Percentiles rank a stretch among this genome's conserved stretches.
Evolutionary conservation across 805 yeast genomes (phyloP).

Genomic region (Pichia cephalocereana): DNA sequence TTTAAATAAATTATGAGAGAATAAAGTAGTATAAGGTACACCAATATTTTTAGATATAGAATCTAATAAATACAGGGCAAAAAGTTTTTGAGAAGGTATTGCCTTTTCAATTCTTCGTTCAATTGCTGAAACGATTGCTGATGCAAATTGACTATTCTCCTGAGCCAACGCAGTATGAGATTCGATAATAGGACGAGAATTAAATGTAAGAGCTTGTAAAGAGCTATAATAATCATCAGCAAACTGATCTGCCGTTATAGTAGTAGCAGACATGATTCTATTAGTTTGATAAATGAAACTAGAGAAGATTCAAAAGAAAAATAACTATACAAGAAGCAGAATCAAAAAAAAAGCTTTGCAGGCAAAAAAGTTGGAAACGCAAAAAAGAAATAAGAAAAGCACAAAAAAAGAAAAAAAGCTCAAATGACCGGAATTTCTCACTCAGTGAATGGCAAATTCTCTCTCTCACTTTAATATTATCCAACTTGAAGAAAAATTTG

Average conservation of each 20-base stretch:
- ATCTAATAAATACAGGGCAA: constrained; percentile 75
- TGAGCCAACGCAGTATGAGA: constrained; percentile 78
- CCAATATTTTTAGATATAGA: constrained; percentile 90
- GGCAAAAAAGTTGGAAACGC: neutral
- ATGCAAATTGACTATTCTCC: constrained; percentile 72
- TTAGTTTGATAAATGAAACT: no score
- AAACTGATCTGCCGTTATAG: constrained; percentile 8
- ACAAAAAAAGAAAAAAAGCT: neutral
- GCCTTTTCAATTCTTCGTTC: constrained; percentile 67
- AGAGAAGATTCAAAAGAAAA: no score
- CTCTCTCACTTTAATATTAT: no score
- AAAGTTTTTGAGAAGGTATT: constrained; percentile 77
- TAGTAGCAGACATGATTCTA: neutral
- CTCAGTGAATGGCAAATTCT: neutral
- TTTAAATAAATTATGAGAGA: constrained; percentile 60
- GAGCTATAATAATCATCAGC: constrained; percentile 63
- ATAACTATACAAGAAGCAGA: neutral
- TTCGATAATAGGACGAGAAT: constrained; percentile 83
- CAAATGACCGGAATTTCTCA: neutral
- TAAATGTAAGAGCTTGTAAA: constrained; percentile 70
- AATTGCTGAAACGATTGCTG: constrained; percentile 66
- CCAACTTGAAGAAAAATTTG: neutral
- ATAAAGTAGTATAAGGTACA: constrained; percentile 73
- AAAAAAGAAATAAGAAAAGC: neutral
- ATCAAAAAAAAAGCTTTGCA: neutral